Evolutionary conservation across 495 filamentous ascomycete species (phyloP).

Genomic region (Talaromyces trachyspermus): DNA sequence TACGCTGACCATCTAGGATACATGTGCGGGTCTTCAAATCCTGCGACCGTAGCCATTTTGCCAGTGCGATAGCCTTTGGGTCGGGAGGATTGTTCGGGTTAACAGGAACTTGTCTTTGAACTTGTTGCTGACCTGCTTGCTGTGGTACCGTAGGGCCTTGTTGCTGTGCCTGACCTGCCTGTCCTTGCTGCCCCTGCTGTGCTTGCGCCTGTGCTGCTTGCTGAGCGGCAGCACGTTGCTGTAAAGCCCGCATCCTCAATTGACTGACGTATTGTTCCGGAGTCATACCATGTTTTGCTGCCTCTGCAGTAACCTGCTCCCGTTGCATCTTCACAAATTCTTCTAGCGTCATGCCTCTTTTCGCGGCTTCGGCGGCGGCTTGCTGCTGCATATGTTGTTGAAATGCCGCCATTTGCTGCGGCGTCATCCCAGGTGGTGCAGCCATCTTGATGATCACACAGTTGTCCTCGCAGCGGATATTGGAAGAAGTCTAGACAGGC

Average conservation of each 20-base stretch:
- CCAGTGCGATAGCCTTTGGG: constrained; percentile 81
- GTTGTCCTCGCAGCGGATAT: no score
- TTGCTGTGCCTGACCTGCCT: constrained; percentile 33
- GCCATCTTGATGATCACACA: constrained; percentile 29
- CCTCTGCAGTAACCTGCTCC: constrained; percentile 52
- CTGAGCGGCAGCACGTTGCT: constrained; percentile 35
- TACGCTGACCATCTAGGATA: constrained; percentile 92
- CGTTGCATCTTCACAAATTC: constrained; percentile 59
- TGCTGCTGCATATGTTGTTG: constrained; percentile 87
- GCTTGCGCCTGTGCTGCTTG: constrained; percentile 37
- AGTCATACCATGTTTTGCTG: constrained; percentile 53
- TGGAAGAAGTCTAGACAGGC: no score
- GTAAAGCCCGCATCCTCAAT: constrained; percentile 54
- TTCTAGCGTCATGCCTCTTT: constrained; percentile 67
- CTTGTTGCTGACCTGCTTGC: constrained; percentile 25
- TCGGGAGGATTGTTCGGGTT: constrained; percentile 67
- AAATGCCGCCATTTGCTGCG: constrained; percentile 78
- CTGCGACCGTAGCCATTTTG: constrained; percentile 79
- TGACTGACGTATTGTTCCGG: constrained; percentile 58
- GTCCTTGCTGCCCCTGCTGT: constrained; percentile 24
- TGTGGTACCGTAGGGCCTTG: constrained; percentile 28
- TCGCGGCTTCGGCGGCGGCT: constrained; percentile 66
- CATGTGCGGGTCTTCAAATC: constrained; percentile 84
- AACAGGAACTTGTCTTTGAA: constrained; percentile 43
- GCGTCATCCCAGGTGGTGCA: constrained; percentile 59